These are phyloP conservation scores for Yamadazyma phyllophila DNA, from an alignment of 805 yeast genomes.

Conservation along the genomic window DNA sequence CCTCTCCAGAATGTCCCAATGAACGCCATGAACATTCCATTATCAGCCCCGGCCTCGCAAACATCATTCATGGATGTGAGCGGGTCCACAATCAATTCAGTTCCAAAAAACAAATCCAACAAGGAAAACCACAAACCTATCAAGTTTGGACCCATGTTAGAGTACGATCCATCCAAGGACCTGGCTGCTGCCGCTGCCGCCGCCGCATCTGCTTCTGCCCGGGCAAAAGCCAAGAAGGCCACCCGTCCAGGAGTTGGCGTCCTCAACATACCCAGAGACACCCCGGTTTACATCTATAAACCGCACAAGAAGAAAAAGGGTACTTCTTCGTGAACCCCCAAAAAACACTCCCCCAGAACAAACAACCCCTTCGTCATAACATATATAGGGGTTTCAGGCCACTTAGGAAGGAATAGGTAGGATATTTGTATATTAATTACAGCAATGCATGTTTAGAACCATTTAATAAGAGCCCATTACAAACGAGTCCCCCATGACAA, in stretches of 20 bases:
- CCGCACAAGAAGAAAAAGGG: constrained; percentile 24
- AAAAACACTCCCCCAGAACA: too few relatives aligned
- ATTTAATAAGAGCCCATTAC: too few relatives aligned
- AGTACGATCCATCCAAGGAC: constrained; percentile 39
- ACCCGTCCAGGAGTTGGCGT: constrained; percentile 21
- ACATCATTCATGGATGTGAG: constrained; percentile 13
- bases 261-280: constrained; percentile 30
- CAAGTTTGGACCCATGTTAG: constrained; percentile 40
- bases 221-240: constrained; percentile 14
- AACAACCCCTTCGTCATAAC: too few relatives aligned
- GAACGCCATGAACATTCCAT: constrained; percentile 5
- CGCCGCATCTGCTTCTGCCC: constrained; percentile 6
- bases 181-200: constrained; percentile 13
- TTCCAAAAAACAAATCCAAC: background rate
- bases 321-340: background rate
- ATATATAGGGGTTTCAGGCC: background rate
- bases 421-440: background rate
- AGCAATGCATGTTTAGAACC: background rate
- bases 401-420: background rate
- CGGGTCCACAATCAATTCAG: too few relatives aligned
- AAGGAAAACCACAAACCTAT: constrained; percentile 20
- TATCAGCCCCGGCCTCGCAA: constrained; percentile 20
- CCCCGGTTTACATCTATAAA: constrained; percentile 33
- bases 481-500: too few relatives aligned
- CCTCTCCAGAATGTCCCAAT: constrained; percentile 10